These are phyloP conservation scores for Ophiostoma novo-ulmi DNA, from an alignment of 2,329 filamentous ascomycete genomes.

Conservation along the genomic window DNA sequence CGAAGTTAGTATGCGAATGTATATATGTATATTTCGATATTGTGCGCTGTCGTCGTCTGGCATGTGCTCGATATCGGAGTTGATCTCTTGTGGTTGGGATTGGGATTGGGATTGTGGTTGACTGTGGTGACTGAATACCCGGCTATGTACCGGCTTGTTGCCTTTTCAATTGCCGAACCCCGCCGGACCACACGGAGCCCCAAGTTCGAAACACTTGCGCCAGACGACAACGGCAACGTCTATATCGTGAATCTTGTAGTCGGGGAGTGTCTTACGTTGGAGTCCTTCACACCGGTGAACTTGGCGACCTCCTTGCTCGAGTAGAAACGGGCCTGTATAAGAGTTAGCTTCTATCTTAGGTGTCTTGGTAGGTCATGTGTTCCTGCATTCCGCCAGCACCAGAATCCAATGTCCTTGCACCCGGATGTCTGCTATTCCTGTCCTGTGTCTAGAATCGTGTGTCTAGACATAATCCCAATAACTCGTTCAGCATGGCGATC, in stretches of 20 bases:
- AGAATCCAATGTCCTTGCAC: background rate
- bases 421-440: background rate
- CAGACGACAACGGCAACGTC: background rate
- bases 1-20: background rate
- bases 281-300: conserved; percentile 85
- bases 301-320: conserved; percentile 73
- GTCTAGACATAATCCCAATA: background rate
- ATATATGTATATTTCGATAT: background rate
- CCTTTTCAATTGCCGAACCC: conserved; percentile 7
- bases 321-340: conserved; percentile 54
- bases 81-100: background rate
- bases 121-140: background rate
- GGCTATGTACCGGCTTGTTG: background rate
- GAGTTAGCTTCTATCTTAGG: background rate
- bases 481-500: background rate
- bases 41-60: conserved; percentile 4
- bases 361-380: background rate
- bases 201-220: background rate
- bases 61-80: background rate
- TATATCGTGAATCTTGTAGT: background rate
- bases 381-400: background rate
- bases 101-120: background rate
- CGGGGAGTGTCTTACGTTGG: conserved; percentile 60
- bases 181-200: background rate
- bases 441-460: background rate